Evolutionary conservation across 2,329 filamentous ascomycete species (phyloP).

Genomic region (Fusarium gaditjirri): DNA sequence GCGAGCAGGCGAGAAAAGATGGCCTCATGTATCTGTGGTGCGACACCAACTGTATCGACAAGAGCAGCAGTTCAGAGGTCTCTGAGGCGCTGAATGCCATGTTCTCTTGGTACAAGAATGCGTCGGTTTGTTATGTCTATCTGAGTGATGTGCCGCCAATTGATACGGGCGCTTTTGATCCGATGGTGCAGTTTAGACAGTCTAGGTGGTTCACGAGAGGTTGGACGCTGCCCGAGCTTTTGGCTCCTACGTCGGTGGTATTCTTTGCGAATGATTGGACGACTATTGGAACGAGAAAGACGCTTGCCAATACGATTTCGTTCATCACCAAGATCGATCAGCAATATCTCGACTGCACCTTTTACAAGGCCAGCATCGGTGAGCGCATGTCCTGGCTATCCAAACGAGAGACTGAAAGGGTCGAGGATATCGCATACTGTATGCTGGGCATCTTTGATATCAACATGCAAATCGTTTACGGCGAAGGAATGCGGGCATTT

Average conservation of each 20-base stretch:
- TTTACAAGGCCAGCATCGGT: constrained; percentile 18
- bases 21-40: constrained; percentile 24
- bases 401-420: constrained; percentile 8
- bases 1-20: constrained; percentile 25
- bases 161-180: constrained; percentile 14
- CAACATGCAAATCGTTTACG: constrained; percentile 26
- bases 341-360: constrained; percentile 22
- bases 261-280: constrained; percentile 25
- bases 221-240: constrained; percentile 19
- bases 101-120: constrained; percentile 26
- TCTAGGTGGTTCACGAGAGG: constrained; percentile 21
- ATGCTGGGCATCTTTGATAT: constrained; percentile 27
- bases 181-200: constrained; percentile 8
- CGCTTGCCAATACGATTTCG: constrained; percentile 18
- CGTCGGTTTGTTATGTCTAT: constrained; percentile 13
- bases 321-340: constrained; percentile 23
- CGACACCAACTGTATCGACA: constrained; percentile 33
- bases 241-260: constrained; percentile 16
- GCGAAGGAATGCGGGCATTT: constrained; percentile 17
- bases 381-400: constrained; percentile 26
- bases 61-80: constrained; percentile 24
- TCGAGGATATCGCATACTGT: constrained; percentile 20
- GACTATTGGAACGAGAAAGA: constrained; percentile 14
- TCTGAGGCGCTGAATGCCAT: constrained; percentile 23
- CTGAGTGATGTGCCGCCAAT: not conserved